Base-by-base conservation (phyloP, 495 filamentous ascomycete species). In the Glutinoglossum americanum region DNA sequence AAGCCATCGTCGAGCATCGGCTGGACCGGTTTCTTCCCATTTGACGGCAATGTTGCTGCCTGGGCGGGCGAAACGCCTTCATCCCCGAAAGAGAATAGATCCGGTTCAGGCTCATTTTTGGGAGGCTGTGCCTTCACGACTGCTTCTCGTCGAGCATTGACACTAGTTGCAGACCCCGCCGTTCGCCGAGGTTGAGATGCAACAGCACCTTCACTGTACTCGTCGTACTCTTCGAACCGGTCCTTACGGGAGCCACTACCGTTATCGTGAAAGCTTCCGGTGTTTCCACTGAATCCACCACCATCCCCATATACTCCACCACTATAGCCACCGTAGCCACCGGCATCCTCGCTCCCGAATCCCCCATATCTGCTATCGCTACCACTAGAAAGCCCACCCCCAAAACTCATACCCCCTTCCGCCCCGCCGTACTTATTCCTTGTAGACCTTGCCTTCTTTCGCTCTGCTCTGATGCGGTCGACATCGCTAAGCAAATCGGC, bases 171-270 rank as follows among this genome's bases (percentile, higher is more conserved):
- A 44, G 70, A 61, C 25, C 71, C 67, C 23, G 69, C 62, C 64
- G 71, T 72, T 58, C 76, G 75, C 61, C 75, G 74, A 35, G 62
- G 71, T 48, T 67, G 69, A 54, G 70, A 65, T 62, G 67, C 67
- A 64, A 63, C 71, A 57, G 76, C 82, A 26, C 74, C 87, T 59
- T 94, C 90, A 59, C 97, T 89, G 61, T 83, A 87, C 68, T 98
- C 92, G 64, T 98, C 88, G 64, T 98, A 98, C 69, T 97, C 92
- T 56, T 97, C 89, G 61, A 95, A 98, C 56, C 80, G 81, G 60
- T 94, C 90, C 19, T 73, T 70, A 39, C 74, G 70, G 62, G 77
- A 69, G 28, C 78, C 74, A 30, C 74, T 71, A 60, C 63, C 67
- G 13, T 61, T 61, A 58, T 85, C 83, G 26, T 81, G 78, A 67